These are phyloP conservation scores for Termitomyces sp. DNA, from an alignment of 1,284 basidiomycete species.

Conservation along the genomic window DNA sequence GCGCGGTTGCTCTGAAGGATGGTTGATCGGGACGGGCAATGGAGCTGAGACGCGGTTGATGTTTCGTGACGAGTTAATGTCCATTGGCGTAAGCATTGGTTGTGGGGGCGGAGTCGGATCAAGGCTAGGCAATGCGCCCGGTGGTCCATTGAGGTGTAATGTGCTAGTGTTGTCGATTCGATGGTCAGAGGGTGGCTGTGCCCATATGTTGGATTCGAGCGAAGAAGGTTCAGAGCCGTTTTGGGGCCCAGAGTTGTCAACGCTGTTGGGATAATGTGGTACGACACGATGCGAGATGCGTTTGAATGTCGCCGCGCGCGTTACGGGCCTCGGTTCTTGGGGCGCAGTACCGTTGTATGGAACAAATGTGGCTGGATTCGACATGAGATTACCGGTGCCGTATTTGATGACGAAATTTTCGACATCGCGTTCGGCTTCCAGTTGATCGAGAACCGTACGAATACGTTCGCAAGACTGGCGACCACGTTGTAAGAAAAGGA, in stretches of 20 bases:
- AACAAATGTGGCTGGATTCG: constrained; percentile 71
- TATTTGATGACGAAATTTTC: constrained; percentile 80
- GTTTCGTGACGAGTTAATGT: neutral
- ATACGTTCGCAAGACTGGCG: constrained; percentile 83
- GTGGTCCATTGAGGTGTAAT: constrained; percentile 5
- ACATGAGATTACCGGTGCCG: constrained; percentile 78
- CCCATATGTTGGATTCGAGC: constrained; percentile 5
- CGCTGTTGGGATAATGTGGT: neutral
- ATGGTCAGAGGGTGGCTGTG: constrained; percentile 1
- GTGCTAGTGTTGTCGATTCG: neutral
- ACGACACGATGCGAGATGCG: constrained; percentile 43
- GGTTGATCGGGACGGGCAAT: constrained; percentile 13
- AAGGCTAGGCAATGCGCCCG: constrained; percentile 9
- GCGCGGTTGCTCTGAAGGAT: constrained; percentile 14
- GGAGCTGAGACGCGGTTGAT: constrained; percentile 17
- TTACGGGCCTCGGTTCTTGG: constrained; percentile 35
- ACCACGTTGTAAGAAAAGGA: constrained; percentile 3
- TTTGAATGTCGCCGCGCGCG: constrained; percentile 45
- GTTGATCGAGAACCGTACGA: constrained; percentile 74
- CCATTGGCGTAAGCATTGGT: neutral
- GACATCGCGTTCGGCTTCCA: constrained; percentile 78
- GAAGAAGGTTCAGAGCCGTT: constrained; percentile 3
- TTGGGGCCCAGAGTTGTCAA: neutral
- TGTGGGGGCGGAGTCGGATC: constrained; percentile 10
- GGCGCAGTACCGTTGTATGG: constrained; percentile 58